These are phyloP conservation scores for Ophiostoma novo-ulmi DNA, from an alignment of 2,329 filamentous ascomycete genomes.

Conservation along the genomic window DNA sequence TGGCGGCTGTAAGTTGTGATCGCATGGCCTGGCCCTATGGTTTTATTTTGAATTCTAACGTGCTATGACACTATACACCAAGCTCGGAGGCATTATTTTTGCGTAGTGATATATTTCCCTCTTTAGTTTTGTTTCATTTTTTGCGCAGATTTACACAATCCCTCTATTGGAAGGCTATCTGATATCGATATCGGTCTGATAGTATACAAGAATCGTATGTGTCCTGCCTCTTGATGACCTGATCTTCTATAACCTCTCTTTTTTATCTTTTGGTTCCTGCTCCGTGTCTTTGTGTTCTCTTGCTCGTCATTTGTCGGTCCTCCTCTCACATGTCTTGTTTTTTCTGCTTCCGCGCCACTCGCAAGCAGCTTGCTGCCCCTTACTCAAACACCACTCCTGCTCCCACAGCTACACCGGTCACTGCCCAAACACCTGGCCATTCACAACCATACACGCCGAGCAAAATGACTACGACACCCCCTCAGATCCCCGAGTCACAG, in stretches of 20 bases:
- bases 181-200: background rate
- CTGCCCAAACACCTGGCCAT: background rate
- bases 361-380: slow-evolving; percentile 9
- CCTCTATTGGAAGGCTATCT: background rate
- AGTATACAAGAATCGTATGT: slow-evolving; percentile 17
- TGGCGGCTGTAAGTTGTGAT: slow-evolving; percentile 1
- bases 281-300: background rate
- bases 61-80: slow-evolving; percentile 5
- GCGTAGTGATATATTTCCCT: background rate
- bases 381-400: background rate
- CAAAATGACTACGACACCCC: slow-evolving; percentile 16
- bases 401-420: background rate
- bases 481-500: slow-evolving; percentile 30
- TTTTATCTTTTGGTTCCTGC: background rate
- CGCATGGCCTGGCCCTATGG: slow-evolving; percentile 3
- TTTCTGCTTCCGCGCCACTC: slow-evolving; percentile 5
- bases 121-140: background rate
- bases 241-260: slow-evolving; percentile 44
- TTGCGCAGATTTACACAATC: background rate
- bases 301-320: background rate
- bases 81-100: background rate
- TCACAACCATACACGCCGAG: slow-evolving; percentile 1
- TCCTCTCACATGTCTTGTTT: slow-evolving; percentile 15
- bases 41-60: slow-evolving; percentile 2
- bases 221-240: slow-evolving; percentile 13